Conservation (phyloP, 805 yeast species). For the Isabelozyma pseudorhagii region DNA sequence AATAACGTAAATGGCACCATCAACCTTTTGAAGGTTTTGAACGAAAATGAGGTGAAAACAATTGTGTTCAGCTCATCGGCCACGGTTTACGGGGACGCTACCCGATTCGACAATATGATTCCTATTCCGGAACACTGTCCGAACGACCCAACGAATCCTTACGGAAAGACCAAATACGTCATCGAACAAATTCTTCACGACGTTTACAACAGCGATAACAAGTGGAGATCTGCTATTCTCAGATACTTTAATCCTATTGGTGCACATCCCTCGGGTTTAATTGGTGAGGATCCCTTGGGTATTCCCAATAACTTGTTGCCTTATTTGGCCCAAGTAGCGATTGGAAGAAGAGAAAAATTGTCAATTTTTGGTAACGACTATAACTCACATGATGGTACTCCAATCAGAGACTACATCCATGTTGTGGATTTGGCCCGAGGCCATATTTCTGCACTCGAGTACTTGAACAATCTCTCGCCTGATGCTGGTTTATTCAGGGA, state of each 20-base stretch:
- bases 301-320: constrained; percentile 76
- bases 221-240: constrained; percentile 57
- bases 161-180: constrained; percentile 67
- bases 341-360: constrained; percentile 63
- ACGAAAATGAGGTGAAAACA: constrained; percentile 41
- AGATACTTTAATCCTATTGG: constrained; percentile 85
- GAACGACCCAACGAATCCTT: constrained; percentile 71
- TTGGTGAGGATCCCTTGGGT: constrained; percentile 81
- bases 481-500: constrained; percentile 57
- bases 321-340: constrained; percentile 73
- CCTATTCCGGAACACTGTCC: constrained; percentile 82
- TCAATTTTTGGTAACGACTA: constrained; percentile 73
- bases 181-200: constrained; percentile 64
- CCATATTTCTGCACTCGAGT: constrained; percentile 66
- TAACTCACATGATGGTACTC: constrained; percentile 71
- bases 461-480: constrained; percentile 35
- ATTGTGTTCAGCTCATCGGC: constrained; percentile 78
- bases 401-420: constrained; percentile 78
- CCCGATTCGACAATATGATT: constrained; percentile 65
- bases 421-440: constrained; percentile 79
- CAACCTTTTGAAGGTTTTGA: constrained; percentile 53
- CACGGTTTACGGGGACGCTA: constrained; percentile 81
- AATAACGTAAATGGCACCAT: constrained; percentile 68
- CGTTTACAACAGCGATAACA: constrained; percentile 41
- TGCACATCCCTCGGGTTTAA: constrained; percentile 76